Base-by-base conservation (phyloP, 352 stramenopile species). In the Phytophthora litchii region DNA sequence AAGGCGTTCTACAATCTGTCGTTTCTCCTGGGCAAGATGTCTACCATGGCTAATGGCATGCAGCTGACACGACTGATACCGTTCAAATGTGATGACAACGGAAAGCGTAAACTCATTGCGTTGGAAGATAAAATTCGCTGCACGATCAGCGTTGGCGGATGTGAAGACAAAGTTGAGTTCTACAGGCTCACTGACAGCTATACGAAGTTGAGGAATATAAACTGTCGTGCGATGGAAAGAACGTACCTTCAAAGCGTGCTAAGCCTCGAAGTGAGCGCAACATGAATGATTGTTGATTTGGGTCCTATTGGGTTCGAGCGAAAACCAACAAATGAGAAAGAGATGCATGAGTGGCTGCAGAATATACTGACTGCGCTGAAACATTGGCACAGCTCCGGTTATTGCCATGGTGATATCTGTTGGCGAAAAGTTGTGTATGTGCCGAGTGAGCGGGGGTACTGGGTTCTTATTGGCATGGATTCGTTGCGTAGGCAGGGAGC, bases 331-430 rank as follows among this genome's bases (percentile, higher is more conserved):
- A 23, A 47, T 13, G 44, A 23, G 10, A 17, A 10, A 11, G 54
- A 71, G 46, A 23, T 57, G 29, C 20, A 25, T 20, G 41, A 60
- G 19, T 76, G 56, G 66, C 25, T 70, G 29, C 48, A 14, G 34
- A 3, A 20, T 12, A 67, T 71, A 23, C 50, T 67, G 16, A 70
- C 41, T 19, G 55, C 60, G 3, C 47, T 70, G 42, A 67, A 47
- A 13, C 47, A 59, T 54, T 70, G 66, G 60, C 53, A 71, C 19
- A 23, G 50, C 0, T 49, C 12, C 23, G 27, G 35, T 0, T 73
- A 58, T 40, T 73, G 64, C 16, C 64, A 73, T 25, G 66, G 60
- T 8, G 55, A 74, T 52, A 32, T 70, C 32, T 38, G 38, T 11
- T 67, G 53, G 58, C 8, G n/a, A 25, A 69, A 69, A 6, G 42